A percentile compares a stretch with the other conserved stretches of the same genome.
Conservation (phyloP, 257 asterid genomes). For the Osmanthus fragrans region DNA sequence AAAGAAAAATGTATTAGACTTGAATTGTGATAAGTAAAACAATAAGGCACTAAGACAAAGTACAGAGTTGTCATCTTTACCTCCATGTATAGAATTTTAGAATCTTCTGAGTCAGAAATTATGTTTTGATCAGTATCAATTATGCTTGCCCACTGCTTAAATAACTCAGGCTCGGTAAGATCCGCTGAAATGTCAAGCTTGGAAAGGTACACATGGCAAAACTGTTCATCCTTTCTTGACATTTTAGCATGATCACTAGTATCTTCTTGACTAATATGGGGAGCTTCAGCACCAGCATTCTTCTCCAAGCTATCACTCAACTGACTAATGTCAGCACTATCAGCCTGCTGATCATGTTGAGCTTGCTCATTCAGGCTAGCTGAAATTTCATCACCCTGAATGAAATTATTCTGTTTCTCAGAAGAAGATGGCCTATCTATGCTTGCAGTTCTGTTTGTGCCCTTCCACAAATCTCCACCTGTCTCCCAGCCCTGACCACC, state of each 20-base stretch:
- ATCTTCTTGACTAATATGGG: slow-evolving; percentile 35
- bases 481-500: slow-evolving; percentile 64
- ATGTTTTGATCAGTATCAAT: slow-evolving; percentile 39
- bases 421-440: slow-evolving; percentile 49
- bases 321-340: slow-evolving; percentile 43
- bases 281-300: slow-evolving; percentile 39
- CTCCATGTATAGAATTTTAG: slow-evolving; percentile 58
- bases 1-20: slow-evolving; percentile 7
- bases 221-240: slow-evolving; percentile 46
- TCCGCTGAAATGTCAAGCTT: slow-evolving; percentile 85
- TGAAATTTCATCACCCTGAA: slow-evolving; percentile 41
- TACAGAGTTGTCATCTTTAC: slow-evolving; percentile 36
- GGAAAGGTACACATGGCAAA: slow-evolving; percentile 60
- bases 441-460: slow-evolving; percentile 55
- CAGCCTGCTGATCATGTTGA: slow-evolving; percentile 50
- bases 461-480: slow-evolving; percentile 67
- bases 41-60: background rate
- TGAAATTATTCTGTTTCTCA: slow-evolving; percentile 55
- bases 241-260: slow-evolving; percentile 29
- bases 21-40: background rate
- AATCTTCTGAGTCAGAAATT: slow-evolving; percentile 42
- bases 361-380: slow-evolving; percentile 46
- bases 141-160: slow-evolving; percentile 52
- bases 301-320: slow-evolving; percentile 36
- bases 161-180: slow-evolving; percentile 75